Evolutionary conservation across 75 land plant genomes (phyloP), one percentile per base, ranked within the genome.

Genomic region (Cupressus sempervirens): DNA sequence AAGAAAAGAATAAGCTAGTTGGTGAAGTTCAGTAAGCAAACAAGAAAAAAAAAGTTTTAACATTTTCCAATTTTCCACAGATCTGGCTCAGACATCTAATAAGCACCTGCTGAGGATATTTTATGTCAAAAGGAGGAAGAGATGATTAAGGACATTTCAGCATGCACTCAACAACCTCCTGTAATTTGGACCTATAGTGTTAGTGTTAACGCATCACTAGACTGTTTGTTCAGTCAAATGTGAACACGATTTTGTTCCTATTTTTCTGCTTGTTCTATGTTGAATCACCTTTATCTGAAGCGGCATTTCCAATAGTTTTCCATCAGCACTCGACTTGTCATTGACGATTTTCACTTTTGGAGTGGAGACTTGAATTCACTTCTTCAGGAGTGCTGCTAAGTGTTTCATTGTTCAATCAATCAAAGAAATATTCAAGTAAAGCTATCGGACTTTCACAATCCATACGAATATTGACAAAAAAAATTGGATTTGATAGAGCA

Each of bases 141-240:
- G 26, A 48, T 77, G 80, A 16, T 43, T 77, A 77, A 77, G 46
- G 18, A 41, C 6, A n/a, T 41, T 77, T 43, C 0, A 4, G 11
- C 2, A 23, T 18, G 46, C 46, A 77, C 10, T n/a, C 30, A 20
- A 77, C 20, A 36, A 40, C 46, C 48, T 77, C 80, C n/a, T 34
- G 18, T 7, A 23, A 34, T 41, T 7, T 26, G 74, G 35, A 32
- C 74, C 12, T 70, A 70, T 26, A 18, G 11, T 26, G 7, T 16
- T 26, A 18, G 11, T 26, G 7, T 16, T 23, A 40, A 20, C 29
- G 80, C 43, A 9, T 43, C 48, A 41, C 48, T 23, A 7, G 43
- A 15, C 23, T 43, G 80, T 77, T 3, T 43, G 80, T 77, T 20
- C 80, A 77, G 80, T 77, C 45, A 77, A 77, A 41, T 43, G 48